These are phyloP conservation scores for Aspergillus pseudoterreus DNA, from an alignment of 2,329 filamentous ascomycete species.

Conservation along the genomic window DNA sequence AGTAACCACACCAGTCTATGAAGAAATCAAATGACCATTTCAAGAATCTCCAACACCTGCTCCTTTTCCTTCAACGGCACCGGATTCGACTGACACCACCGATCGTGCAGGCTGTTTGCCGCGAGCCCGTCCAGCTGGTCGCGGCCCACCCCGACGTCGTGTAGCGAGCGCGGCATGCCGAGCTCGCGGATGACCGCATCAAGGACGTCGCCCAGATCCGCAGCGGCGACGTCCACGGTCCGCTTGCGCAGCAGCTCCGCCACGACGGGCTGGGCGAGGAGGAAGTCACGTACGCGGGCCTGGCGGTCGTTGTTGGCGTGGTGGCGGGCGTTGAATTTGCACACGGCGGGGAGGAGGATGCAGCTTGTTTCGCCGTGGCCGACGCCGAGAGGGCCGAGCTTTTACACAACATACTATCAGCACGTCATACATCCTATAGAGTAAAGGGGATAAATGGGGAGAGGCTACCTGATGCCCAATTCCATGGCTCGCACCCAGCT, in stretches of 20 bases:
- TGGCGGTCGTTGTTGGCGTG: constrained; percentile 45
- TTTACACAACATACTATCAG: too few relatives aligned
- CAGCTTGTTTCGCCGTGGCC: constrained; percentile 60
- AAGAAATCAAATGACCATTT: constrained; percentile 30
- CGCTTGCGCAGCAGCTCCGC: constrained; percentile 32
- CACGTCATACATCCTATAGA: too few relatives aligned
- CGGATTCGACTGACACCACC: constrained; percentile 51
- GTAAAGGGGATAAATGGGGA: not conserved
- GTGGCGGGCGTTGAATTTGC: constrained; percentile 51
- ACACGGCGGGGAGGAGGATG: constrained; percentile 53
- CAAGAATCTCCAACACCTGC: constrained; percentile 52
- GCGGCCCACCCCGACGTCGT: constrained; percentile 48
- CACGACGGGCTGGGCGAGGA: constrained; percentile 39
- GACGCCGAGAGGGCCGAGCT: constrained; percentile 54
- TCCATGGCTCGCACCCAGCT: constrained; percentile 50
- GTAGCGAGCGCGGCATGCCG: constrained; percentile 53
- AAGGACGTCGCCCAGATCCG: constrained; percentile 51
- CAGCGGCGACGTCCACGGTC: constrained; percentile 19
- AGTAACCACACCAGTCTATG: not conserved
- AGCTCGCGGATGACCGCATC: constrained; percentile 50
- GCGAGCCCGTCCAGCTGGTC: constrained; percentile 50
- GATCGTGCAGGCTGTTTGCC: constrained; percentile 48
- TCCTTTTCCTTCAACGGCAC: constrained; percentile 45
- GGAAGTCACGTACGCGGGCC: constrained; percentile 34
- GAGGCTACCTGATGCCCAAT: constrained; percentile 49